Percentiles rank a stretch among this genome's conserved stretches.
phyloP scores from a whole-genome alignment of 2,329 filamentous ascomycete species.

The Trichoderma endophyticum region DNA sequence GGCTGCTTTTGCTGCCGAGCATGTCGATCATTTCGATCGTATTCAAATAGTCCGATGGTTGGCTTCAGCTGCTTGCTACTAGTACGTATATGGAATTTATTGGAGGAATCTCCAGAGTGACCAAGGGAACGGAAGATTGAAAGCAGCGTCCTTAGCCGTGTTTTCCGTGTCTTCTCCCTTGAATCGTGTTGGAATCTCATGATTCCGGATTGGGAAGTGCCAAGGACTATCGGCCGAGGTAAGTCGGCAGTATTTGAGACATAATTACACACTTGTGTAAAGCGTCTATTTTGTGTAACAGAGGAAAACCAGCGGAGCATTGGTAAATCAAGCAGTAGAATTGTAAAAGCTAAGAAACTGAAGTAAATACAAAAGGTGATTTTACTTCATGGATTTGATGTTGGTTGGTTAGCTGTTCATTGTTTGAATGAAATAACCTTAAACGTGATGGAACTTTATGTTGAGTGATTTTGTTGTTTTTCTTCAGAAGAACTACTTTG shows the following conservation, averaged over 20 bases:
- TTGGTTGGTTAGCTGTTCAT: background rate
- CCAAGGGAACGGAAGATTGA: background rate
- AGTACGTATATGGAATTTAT: background rate
- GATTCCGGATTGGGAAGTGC: background rate
- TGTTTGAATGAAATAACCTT: background rate
- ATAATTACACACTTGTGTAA: background rate
- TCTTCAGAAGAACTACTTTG: background rate
- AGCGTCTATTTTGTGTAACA: background rate
- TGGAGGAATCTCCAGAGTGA: background rate
- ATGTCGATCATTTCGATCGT: background rate
- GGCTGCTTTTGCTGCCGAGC: background rate
- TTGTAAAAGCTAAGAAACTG: background rate
- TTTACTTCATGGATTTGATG: background rate
- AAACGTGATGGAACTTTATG: background rate
- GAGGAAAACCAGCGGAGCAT: background rate
- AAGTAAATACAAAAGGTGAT: background rate
- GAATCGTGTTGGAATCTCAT: background rate
- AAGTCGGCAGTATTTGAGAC: background rate
- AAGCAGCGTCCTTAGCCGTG: background rate
- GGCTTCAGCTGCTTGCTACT: background rate
- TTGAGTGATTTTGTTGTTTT: background rate
- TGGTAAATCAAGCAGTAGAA: background rate
- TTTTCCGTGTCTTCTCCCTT: background rate
- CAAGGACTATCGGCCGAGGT: background rate
- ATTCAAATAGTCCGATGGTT: background rate